Evolutionary conservation across 495 filamentous ascomycete species (phyloP), one percentile per base, ranked within the genome.

Genomic region (Apiosordaria backusii): DNA sequence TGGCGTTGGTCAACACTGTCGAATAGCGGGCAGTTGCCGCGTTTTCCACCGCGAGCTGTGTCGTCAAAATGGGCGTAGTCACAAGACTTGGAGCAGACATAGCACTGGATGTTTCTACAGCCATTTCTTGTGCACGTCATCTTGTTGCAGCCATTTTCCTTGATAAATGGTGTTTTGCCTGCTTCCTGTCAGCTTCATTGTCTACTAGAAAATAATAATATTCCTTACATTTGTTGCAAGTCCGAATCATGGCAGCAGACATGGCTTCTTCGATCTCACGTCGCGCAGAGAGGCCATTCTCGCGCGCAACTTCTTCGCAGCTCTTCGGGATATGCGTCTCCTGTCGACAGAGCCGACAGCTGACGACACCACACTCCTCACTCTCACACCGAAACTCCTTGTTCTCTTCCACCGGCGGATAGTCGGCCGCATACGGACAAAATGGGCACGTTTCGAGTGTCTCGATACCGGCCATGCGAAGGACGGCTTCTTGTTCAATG

Each of bases 111-210:
- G 40, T 86, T 87, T 4, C 63, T 21, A 68, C 91, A 94, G 0
- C 72, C 72, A 4, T 35, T 5, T 18, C 80, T 79, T 1, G 80
- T 77, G 70, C 92, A 96, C 0, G 71, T 81, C 79, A 96, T 89
- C 78, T 93, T 96, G 76, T 97, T 97, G 79, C 92, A 97, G 10
- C 92, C 92, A 35, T 80, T 75, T 63, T 88, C 84, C 72, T 96
- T 97, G 72, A 96, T 79, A 70, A 89, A 92, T 0, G 84, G 80
- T 9, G 81, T 83, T 15, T 76, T 67, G 70, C 88, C 87, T 83
- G 53, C 26, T 19, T 4, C 22, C n/a, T 40, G 71, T 80, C 62
- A 81, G 72, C 63, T 45, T 15, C 35, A 45, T 45, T n/a, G 35
- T 45, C 35, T 15, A 7, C 13, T 13, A 18, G 35, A 10, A 13